Base-by-base conservation (phyloP, 225 moss, liverwort and hornwort species). In the Antitrichia curtipendula region DNA sequence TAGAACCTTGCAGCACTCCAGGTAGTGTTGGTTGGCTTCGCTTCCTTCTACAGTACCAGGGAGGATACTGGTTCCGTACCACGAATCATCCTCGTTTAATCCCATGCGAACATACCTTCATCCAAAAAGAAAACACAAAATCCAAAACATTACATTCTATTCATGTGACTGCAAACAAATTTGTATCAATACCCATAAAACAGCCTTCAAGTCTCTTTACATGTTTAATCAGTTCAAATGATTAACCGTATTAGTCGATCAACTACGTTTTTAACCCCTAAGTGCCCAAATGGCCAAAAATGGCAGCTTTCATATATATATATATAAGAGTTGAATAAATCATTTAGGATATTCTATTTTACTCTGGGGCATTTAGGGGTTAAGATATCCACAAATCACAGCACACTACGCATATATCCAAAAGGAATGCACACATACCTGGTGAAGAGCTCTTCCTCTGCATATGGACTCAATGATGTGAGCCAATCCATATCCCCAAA, bases 51-150 rank as follows among this genome's bases (percentile, higher is more conserved):
- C 91, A 49, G 94, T 93, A 56, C 96, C 99, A 43, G 97, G 95
- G 65, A 96, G 96, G 69, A 99, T 92, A 72, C 76, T 94, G 36
- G 96, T 95, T 64, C 97, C 96, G 80, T 99, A 97, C 97, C 97
- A 96, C 56, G 91, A 91, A 68, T 95, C 91, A 86, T 96, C 96
- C 76, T 95, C 96, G 76, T 94, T 93, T 78, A 89, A 82, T 41
- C 94, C 92, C 75, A 84, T 83, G 31, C 90, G 84, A 87, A 94
- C 86, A 86, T 97, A 94, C 86, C 97, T 96, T 88, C 70, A 89
- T 85, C 57, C 74, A 40, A 32, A 65, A 56, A 83, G 23, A 49
- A 18, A 56, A 61, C 38, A 34, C 49, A 73, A 47, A 24, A 54
- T 80, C 53, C 20, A 83, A 82, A 75, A 80, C 61, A 40, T 71